Conservation (phyloP, 306 rosid genomes). For the Parietaria judaica region DNA sequence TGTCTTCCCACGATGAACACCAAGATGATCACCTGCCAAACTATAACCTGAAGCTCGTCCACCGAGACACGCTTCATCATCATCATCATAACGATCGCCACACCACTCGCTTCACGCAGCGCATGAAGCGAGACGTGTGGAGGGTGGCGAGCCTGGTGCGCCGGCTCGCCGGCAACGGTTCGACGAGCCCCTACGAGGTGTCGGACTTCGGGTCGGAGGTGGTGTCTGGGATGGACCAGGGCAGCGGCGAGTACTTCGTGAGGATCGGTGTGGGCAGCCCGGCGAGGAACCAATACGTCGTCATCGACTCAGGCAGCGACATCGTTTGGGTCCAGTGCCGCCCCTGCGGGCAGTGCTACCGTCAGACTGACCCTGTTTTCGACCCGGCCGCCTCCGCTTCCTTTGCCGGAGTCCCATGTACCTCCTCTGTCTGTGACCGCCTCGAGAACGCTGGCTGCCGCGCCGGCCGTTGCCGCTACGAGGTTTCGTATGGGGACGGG, state of each 20-base stretch:
- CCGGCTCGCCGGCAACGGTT: slow-evolving; percentile 13
- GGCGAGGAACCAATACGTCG: slow-evolving; percentile 59
- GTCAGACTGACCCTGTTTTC: slow-evolving; percentile 75
- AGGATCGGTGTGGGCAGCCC: slow-evolving; percentile 85
- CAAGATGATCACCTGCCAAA: slow-evolving; percentile 9
- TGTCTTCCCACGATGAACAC: background rate
- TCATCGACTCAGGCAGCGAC: slow-evolving; percentile 82
- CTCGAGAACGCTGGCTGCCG: slow-evolving; percentile 55
- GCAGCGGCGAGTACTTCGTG: slow-evolving; percentile 80
- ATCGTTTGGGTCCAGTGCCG: slow-evolving; percentile 86
- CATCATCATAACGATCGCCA: background rate
- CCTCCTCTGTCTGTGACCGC: slow-evolving; percentile 52
- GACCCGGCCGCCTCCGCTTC: slow-evolving; percentile 71
- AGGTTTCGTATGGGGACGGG: slow-evolving; percentile 79
- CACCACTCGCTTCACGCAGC: slow-evolving; percentile 35
- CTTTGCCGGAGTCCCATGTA: slow-evolving; percentile 50
- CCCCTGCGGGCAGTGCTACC: slow-evolving; percentile 72
- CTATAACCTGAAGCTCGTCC: slow-evolving; percentile 52
- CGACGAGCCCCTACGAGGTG: background rate
- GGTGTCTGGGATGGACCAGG: slow-evolving; percentile 70
- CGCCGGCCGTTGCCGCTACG: slow-evolving; percentile 54
- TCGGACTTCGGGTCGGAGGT: slow-evolving; percentile 61
- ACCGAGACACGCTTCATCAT: slow-evolving; percentile 47
- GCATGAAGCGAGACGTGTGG: slow-evolving; percentile 47
- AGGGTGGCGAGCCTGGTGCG: slow-evolving; percentile 48